Base-by-base conservation (phyloP, 2,329 filamentous ascomycete species). In the Nigrospora sphaerica region DNA sequence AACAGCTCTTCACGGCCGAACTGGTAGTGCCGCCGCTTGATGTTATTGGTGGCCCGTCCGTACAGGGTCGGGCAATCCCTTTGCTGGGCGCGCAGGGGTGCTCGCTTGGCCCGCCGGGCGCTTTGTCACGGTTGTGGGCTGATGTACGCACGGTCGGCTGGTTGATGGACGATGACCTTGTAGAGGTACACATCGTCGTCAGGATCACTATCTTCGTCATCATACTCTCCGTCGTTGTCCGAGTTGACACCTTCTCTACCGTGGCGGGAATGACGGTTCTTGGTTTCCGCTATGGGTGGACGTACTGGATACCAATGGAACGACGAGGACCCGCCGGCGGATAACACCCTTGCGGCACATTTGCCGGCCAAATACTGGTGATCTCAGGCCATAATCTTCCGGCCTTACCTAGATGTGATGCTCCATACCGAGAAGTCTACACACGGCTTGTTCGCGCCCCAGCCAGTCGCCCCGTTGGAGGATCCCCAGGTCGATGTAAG, bases 331-430 rank as follows among this genome's bases (percentile, higher is more conserved):
- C 73, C 75, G 5, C 88, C 89, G 1, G 79, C 90, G 0, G 64
- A 60, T 0, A 83, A 95, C 42, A 90, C 97, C 49, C 81, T 96
- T 13, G 74, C 81, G 12, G 92, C 92, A 32, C 81, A 93, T 18
- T 73, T 97, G 50, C 83, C 92, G 37, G 93, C 88, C 13, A 97
- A 98, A 64, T 97, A 93, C 65, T 97, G 92, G 73, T 93, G 93
- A 18, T 91, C 89, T 0, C 80, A 86, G 53, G 90, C 95, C 52
- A 90, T 97, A 60, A 91, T 92, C 19, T 86, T 93, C 62, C 80
- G 93, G 19, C 88, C 88, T 1, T 89, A 92, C 50, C 62, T 84
- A 45, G 69, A 72, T 52, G 69, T 75, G 50, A 75, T 85, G 39
- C 64, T 85, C 54, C 64, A 81, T 38, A 50, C 56, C 3, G 50